These are phyloP conservation scores for Sporothrix schenckii DNA, from an alignment of 2,329 filamentous ascomycete genomes.

Conservation along the genomic window DNA sequence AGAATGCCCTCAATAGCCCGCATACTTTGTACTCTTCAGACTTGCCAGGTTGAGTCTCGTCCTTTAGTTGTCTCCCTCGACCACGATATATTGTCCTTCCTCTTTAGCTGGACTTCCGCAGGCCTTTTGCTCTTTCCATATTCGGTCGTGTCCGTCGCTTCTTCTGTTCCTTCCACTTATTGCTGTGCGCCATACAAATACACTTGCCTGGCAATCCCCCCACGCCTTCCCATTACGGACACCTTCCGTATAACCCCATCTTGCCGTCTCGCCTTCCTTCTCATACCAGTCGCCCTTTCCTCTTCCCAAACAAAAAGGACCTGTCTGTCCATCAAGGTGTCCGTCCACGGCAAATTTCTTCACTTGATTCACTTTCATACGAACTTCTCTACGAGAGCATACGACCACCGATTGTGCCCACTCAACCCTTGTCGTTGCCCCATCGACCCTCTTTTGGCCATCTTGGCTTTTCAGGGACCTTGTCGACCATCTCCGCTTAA, in stretches of 20 bases:
- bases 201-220: background rate
- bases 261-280: background rate
- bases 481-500: background rate
- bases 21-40: background rate
- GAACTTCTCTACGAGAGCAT: background rate
- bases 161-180: background rate
- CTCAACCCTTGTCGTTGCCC: constrained; percentile 13
- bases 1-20: constrained; percentile 7
- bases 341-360: constrained; percentile 19
- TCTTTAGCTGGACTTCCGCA: background rate
- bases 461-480: background rate
- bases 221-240: constrained; percentile 16
- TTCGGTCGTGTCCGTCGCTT: background rate
- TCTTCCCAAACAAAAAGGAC: background rate
- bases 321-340: constrained; percentile 25
- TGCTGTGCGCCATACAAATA: background rate
- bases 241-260: background rate
- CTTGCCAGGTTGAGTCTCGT: background rate
- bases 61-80: background rate
- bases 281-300: background rate
- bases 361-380: background rate
- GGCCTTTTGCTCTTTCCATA: background rate
- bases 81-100: background rate
- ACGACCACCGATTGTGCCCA: background rate
- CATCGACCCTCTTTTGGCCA: constrained; percentile 1